Base-by-base conservation (phyloP, 208 protist genomes). In the Trypanosoma lewisi region DNA sequence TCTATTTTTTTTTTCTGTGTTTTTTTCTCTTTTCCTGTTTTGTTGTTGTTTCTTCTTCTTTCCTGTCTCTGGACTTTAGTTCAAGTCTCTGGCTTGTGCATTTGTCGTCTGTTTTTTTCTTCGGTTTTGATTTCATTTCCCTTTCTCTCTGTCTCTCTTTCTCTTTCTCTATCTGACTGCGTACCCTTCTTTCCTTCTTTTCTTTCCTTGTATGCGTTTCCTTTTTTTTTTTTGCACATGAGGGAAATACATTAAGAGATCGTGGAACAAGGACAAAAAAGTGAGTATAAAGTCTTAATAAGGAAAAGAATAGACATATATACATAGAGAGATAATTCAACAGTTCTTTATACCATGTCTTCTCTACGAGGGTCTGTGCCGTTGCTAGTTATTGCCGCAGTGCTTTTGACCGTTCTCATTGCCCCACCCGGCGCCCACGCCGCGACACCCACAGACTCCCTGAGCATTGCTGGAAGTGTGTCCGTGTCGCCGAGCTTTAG, bases 401-500 rank as follows among this genome's bases (percentile, higher is more conserved):
- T 51, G 2, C 58, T 69, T 7, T 53, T 51, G 14, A 17, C 21
- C 33, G 8, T 33, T 55, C 1, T 41, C 1, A 17, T 45, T 2
- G 27, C 21, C 3, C n/a, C 39, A 4, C 31, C 4, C 19, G 0
- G n/a, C 36, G 56, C 47, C 30, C 12, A n/a, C 12, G 9, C 48
- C 39, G 56, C 39, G 33, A 4, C 1, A 48, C 48, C 50, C 21
- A 1, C 8, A n/a, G 27, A 59, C 0, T n/a, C 45, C 5, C 37
- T 73, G 17, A 63, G 70, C 6, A 56, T 92, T 23, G 82, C 82
- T 0, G 85, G 85, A 7, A 80, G 82, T 47, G 82, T 92, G 21
- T 61, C 78, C 17, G 73, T 76, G 44, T 17, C 62, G n/a, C 25
- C 48, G 2, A 70, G 75, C 8, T 75, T 75, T 17, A 56, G 57